Base-by-base conservation (phyloP, 2,329 filamentous ascomycete genomes). In the Trichoderma cornu-damae region DNA sequence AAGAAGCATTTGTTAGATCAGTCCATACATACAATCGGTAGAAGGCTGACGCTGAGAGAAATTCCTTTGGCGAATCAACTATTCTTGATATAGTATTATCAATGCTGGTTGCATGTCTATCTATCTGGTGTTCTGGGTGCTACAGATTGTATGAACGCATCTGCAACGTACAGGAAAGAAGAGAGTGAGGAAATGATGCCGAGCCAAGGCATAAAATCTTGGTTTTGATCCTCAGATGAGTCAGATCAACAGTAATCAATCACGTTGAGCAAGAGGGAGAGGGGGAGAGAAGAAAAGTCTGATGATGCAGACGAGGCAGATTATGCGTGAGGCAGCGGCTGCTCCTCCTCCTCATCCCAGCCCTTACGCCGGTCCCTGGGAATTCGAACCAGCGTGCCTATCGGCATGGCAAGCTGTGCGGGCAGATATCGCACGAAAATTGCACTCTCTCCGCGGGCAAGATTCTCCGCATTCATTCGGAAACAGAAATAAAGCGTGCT, bases 351-450 rank as follows among this genome's bases (percentile, higher is more conserved):
- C 24, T 55, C 51, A 5, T 47, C 51, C 51, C 51, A 55, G 32
- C 51, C 42, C 51, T 47, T 42, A 14, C 51, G 51, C 22, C 47
- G 14, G 16, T 54, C 51, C 32, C 37, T 54, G 30, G 51, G 51
- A 28, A 54, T 54, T 14, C 51, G 51, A 38, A 54, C 37, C 11
- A 46, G 14, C 11, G n/a, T 43, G 14, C 51, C 51, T 11, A 54
- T 54, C 22, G 40, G 40, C 51, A 54, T 54, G 1, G 46, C 51
- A 16, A 28, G 9, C 42, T 54, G 51, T 7, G 51, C 51, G 9
- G 51, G 51, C 42, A 54, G n/a, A 37, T 54, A 46, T 30, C 51
- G 40, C 5, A 54, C 42, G n/a, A 40, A 30, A 7, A 54, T 3
- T 3, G 51, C 51, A 5, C 51, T 54, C 32, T 26, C 8, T 7